Conservation (phyloP, 371 early-diverging fungal genomes). For the Mucor sp. region DNA sequence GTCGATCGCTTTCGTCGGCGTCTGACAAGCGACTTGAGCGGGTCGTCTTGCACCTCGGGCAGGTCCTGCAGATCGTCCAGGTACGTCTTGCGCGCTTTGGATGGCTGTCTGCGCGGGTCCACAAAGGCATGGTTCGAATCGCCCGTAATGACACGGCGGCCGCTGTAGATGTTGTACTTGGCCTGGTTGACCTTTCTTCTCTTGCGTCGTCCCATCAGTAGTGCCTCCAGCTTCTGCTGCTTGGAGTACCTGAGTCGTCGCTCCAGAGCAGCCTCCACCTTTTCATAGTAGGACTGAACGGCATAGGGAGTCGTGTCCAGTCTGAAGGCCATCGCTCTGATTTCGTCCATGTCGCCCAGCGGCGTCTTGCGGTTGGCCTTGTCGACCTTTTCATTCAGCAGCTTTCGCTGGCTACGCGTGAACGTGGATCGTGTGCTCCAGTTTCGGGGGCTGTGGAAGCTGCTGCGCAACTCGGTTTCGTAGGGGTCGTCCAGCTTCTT, state of each 20-base stretch:
- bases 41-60: constrained; percentile 10
- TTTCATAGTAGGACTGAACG: constrained; percentile 10
- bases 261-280: not conserved
- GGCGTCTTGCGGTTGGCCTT: constrained; percentile 8
- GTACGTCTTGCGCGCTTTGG: not conserved
- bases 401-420: constrained; percentile 3
- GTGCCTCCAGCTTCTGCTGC: not conserved
- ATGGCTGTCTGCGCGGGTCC: not conserved
- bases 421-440: constrained; percentile 4
- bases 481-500: not conserved
- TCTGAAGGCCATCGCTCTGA: not conserved
- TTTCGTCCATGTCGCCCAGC: not conserved
- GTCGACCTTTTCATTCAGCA: constrained; percentile 19
- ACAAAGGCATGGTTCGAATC: constrained; percentile 6
- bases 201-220: not conserved
- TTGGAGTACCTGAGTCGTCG: not conserved
- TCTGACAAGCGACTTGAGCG: not conserved
- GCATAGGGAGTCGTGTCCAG: not conserved
- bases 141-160: constrained; percentile 10
- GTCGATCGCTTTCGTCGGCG: constrained; percentile 20
- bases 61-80: constrained; percentile 18
- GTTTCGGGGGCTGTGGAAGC: not conserved
- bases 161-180: not conserved
- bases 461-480: not conserved
- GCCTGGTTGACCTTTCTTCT: not conserved